Evolutionary conservation across 768 basidiomycete species (phyloP), one percentile per base, ranked within the genome.

Genomic region (Tylopilus rubrobrunneus): DNA sequence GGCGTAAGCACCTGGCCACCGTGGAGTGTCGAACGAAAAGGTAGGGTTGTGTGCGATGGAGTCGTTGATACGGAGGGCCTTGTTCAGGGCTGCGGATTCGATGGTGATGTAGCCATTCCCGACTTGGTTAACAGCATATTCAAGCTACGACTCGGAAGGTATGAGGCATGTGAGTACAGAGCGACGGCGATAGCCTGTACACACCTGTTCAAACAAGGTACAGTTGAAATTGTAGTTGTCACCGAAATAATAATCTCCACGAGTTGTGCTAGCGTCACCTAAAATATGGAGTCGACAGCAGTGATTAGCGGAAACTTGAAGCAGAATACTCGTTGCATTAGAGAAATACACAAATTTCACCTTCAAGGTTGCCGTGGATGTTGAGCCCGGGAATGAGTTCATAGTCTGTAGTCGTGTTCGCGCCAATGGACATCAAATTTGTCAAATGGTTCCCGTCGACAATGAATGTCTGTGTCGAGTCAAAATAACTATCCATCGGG

Each of bases 361-460:
- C 65, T 57, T 65, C 65, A 41, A 62, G 53, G 25, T 59, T 64
- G 2, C 62, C 56, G n/a, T 67, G 64, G 31, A 54, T 58, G 33
- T 55, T 67, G 0, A 65, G 51, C 19, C 65, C 65, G 0, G 62
- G 59, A 40, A 54, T 56, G 45, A 57, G 33, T 31, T 52, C 23
- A 42, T 10, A 29, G 0, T 57, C 29, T 14, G 46, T 49, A 9
- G 65, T 65, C 10, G 54, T 51, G 19, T 65, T 65, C 45, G 57
- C 56, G 43, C 62, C 64, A 17, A 65, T 65, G 45, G 51, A 55
- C 64, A 65, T 65, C 55, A 66, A 52, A 21, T 65, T 65, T 11
- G 64, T 65, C 53, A 65, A 45, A n/a, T 64, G 64, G 19, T 67
- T 65, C 5, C 64, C 64, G 11, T 65, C 64, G 5, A 67, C 65